phyloP scores from a whole-genome alignment of 352 stramenopile genomes.

The Pythium guiyangense region DNA sequence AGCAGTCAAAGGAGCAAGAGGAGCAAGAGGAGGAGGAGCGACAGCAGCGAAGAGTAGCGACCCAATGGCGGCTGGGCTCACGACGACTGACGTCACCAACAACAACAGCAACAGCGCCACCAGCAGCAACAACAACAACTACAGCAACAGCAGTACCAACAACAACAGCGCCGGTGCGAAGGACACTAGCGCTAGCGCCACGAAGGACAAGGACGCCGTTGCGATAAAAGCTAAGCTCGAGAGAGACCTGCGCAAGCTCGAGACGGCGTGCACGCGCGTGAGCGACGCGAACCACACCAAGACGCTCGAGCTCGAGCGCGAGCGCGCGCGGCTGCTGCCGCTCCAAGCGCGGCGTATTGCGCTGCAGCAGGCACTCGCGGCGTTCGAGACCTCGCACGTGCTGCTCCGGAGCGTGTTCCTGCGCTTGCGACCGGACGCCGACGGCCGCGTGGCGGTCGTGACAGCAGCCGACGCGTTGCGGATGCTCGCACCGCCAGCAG shows the following conservation, averaged over 20 bases:
- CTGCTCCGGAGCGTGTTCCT: slow-evolving; percentile 31
- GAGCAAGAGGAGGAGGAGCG: too few species aligned
- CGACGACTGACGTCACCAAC: too few species aligned
- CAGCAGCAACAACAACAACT: slow-evolving; percentile 1
- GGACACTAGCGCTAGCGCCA: too few species aligned
- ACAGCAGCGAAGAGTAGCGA: too few species aligned
- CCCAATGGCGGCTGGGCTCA: too few species aligned
- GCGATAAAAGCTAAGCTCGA: slow-evolving; percentile 26
- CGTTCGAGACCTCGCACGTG: slow-evolving; percentile 23
- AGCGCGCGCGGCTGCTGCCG: slow-evolving; percentile 36
- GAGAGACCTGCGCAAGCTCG: slow-evolving; percentile 35
- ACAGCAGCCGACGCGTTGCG: slow-evolving; percentile 13
- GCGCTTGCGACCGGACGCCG: slow-evolving; percentile 14
- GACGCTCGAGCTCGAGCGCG: slow-evolving; percentile 38
- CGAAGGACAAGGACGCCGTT: slow-evolving; percentile 1
- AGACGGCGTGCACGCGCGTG: slow-evolving; percentile 22
- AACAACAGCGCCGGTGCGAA: too few species aligned
- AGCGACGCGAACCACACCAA: slow-evolving; percentile 40
- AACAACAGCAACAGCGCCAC: background rate
- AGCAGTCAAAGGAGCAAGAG: too few species aligned
- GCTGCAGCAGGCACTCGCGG: slow-evolving; percentile 20
- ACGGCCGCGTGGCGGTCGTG: slow-evolving; percentile 10
- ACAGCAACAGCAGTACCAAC: too few species aligned
- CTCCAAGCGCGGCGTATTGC: slow-evolving; percentile 24
- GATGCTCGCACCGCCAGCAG: slow-evolving; percentile 25